phyloP scores from a whole-genome alignment of 441 rosid species.

The Populus hybrid region DNA sequence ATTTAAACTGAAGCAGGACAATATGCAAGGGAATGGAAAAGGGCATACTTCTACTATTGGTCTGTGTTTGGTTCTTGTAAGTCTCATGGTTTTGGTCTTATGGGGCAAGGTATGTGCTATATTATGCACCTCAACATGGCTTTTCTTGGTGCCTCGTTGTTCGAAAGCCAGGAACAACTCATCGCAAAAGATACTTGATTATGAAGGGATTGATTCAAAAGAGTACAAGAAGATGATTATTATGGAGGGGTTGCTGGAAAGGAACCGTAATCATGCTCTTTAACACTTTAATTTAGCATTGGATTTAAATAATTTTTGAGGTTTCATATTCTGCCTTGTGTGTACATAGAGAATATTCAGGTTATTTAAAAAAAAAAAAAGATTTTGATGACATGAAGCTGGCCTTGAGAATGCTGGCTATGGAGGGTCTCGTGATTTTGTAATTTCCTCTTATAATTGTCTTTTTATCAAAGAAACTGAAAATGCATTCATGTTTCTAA shows the following conservation, averaged over 20 bases:
- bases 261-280: conserved; percentile 10
- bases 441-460: too few relatives aligned
- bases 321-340: background rate
- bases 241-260: conserved; percentile 29
- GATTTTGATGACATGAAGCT: background rate
- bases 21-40: conserved; percentile 8
- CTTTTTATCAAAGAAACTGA: too few relatives aligned
- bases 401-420: too few relatives aligned
- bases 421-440: background rate
- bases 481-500: background rate
- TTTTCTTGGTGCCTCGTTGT: conserved; percentile 24
- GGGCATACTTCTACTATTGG: conserved; percentile 6
- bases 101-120: conserved; percentile 59
- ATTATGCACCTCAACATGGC: conserved; percentile 44
- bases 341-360: background rate
- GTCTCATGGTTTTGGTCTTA: conserved; percentile 32
- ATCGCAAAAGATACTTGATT: background rate
- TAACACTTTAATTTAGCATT: background rate
- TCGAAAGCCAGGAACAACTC: conserved; percentile 1
- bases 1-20: background rate
- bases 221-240: conserved; percentile 38
- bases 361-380: too few relatives aligned
- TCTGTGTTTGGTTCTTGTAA: conserved; percentile 28
- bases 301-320: background rate
- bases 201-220: conserved; percentile 1